Conservation (phyloP, 495 filamentous ascomycete genomes). For the Tuber umbilicatum region DNA sequence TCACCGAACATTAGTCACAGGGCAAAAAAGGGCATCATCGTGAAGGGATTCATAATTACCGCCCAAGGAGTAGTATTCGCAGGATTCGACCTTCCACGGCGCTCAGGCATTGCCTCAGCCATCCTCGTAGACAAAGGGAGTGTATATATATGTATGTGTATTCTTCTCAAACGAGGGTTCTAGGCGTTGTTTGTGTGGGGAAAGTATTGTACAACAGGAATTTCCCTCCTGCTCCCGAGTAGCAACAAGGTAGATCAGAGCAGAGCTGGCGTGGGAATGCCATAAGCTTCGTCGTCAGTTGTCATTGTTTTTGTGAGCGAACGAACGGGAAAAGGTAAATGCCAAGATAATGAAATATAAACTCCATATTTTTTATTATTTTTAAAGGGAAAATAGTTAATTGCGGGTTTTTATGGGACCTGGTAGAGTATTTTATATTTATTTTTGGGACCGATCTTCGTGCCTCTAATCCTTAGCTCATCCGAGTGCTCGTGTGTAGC, state of each 20-base stretch:
- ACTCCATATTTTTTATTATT: background rate
- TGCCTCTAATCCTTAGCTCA: slow-evolving; percentile 1
- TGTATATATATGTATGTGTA: background rate
- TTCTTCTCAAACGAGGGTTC: background rate
- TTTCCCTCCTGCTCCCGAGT: background rate
- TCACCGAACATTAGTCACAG: slow-evolving; percentile 8
- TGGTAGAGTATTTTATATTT: slow-evolving; percentile 4
- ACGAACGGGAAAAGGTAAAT: background rate
- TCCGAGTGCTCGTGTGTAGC: background rate
- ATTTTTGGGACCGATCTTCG: background rate
- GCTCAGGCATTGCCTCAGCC: slow-evolving; percentile 14
- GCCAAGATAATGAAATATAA: background rate
- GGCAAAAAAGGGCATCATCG: background rate
- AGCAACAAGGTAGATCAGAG: background rate
- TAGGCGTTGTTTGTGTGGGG: background rate
- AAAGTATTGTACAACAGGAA: background rate
- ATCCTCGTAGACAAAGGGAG: background rate
- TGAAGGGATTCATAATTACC: slow-evolving; percentile 17
- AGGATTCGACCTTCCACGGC: slow-evolving; percentile 19
- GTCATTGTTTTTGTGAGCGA: background rate
- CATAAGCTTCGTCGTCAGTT: background rate
- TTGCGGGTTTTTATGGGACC: background rate
- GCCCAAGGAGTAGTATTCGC: slow-evolving; percentile 21
- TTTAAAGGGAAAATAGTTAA: background rate
- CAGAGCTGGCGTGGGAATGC: background rate